A percentile compares a stretch with the other conserved stretches of the same genome.
Evolutionary conservation across 1,284 basidiomycete species (phyloP).

Genomic region (Fomitopsis betulina): DNA sequence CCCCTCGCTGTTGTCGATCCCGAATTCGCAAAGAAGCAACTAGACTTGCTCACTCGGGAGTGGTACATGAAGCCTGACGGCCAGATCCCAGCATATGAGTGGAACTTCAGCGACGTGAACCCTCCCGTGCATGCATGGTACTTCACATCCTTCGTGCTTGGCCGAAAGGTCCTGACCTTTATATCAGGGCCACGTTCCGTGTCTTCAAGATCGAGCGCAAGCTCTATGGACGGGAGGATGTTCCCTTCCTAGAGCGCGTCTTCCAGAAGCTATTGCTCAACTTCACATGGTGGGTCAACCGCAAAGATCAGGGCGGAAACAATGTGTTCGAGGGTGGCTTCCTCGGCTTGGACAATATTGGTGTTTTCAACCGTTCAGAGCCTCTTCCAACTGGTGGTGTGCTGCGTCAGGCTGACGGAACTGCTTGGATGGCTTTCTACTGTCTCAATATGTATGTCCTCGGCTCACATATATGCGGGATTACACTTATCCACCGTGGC

Average conservation of each 20-base stretch:
- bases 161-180: not conserved
- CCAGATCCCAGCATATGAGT: slow-evolving; percentile 97
- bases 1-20: slow-evolving; percentile 95
- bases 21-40: slow-evolving; percentile 94
- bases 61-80: slow-evolving; percentile 99
- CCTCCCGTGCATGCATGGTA: slow-evolving; percentile 97
- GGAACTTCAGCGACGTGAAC: slow-evolving; percentile 98
- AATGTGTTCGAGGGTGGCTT: slow-evolving; percentile 99
- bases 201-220: slow-evolving; percentile 99
- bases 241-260: slow-evolving; percentile 92
- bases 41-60: slow-evolving; percentile 93
- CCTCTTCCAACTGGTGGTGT: slow-evolving; percentile 89
- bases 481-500: not conserved
- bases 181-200: slow-evolving; percentile 85
- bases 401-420: slow-evolving; percentile 95
- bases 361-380: slow-evolving; percentile 97
- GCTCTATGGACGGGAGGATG: slow-evolving; percentile 85
- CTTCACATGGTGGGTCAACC: slow-evolving; percentile 99
- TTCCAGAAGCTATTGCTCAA: slow-evolving; percentile 97
- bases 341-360: slow-evolving; percentile 96
- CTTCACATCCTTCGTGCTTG: slow-evolving; percentile 10
- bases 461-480: not conserved
- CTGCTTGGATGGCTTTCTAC: slow-evolving; percentile 99
- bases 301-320: slow-evolving; percentile 91
- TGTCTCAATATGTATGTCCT: slow-evolving; percentile 82